Conservation (phyloP, 176 grass and related monocot genomes). For the Oryza nivara region DNA sequence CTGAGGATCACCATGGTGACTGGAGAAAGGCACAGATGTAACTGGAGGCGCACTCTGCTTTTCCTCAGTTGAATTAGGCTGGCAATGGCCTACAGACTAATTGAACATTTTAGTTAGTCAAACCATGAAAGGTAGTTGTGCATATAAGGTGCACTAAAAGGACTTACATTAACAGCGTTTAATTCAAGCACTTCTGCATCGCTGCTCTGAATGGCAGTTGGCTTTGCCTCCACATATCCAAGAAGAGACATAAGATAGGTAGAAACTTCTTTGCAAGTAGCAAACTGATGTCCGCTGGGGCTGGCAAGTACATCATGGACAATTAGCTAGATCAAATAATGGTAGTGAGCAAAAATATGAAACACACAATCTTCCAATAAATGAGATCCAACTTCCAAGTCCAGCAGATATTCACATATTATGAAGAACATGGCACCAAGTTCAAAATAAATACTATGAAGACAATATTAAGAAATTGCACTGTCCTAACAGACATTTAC, state of each 20-base stretch:
- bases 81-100: constrained; percentile 53
- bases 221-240: constrained; percentile 60
- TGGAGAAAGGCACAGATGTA: constrained; percentile 39
- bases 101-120: constrained; percentile 36
- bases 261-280: constrained; percentile 87
- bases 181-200: constrained; percentile 36
- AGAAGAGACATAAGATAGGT: constrained; percentile 79
- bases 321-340: constrained; percentile 36
- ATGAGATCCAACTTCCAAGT: constrained; percentile 9
- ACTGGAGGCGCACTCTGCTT: constrained; percentile 39
- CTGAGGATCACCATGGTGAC: constrained; percentile 36
- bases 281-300: constrained; percentile 90
- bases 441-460: constrained; percentile 35
- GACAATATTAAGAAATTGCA: background rate
- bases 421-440: background rate
- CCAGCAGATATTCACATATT: constrained; percentile 21
- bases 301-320: constrained; percentile 51
- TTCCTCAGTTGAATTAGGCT: constrained; percentile 47
- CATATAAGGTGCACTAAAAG: constrained; percentile 27
- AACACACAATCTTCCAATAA: background rate
- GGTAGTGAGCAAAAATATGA: constrained; percentile 6
- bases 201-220: constrained; percentile 42
- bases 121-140: constrained; percentile 13
- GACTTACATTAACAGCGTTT: constrained; percentile 61
- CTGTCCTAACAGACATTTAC: constrained; percentile 11